phyloP scores from a whole-genome alignment of 2,329 filamentous ascomycete species.

The Diplodia seriata region DNA sequence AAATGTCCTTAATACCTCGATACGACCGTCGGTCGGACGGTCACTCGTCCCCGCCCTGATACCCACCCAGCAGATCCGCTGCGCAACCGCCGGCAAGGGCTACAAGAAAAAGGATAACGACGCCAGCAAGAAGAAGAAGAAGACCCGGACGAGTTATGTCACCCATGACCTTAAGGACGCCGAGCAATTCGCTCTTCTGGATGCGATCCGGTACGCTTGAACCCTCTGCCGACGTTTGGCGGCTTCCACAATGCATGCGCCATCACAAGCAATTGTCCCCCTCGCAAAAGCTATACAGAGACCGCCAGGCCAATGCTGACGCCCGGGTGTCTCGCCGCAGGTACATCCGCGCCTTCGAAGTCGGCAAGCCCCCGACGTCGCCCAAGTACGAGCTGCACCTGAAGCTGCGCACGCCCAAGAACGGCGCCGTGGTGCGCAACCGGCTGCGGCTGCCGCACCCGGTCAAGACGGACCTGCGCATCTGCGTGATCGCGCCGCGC shows the following conservation, averaged over 20 bases:
- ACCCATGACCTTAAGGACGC: constrained; percentile 68
- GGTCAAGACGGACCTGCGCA: constrained; percentile 84
- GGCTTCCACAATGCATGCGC: not conserved
- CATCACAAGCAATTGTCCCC: not conserved
- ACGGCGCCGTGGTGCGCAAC: constrained; percentile 85
- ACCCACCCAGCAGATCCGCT: constrained; percentile 48
- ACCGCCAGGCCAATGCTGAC: not conserved
- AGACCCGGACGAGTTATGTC: constrained; percentile 70
- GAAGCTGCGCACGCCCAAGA: constrained; percentile 81
- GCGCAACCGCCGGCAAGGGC: constrained; percentile 45
- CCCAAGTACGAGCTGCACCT: constrained; percentile 90
- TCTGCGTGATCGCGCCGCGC: constrained; percentile 91
- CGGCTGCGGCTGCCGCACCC: constrained; percentile 87
- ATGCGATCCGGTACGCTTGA: constrained; percentile 81
- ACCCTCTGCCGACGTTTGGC: constrained; percentile 13
- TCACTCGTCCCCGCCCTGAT: constrained; percentile 30
- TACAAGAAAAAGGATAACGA: constrained; percentile 52
- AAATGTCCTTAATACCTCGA: constrained; percentile 34
- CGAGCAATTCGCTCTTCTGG: constrained; percentile 80
- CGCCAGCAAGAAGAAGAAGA: constrained; percentile 62
- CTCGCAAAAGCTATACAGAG: not conserved
- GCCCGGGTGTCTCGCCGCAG: constrained; percentile 55
- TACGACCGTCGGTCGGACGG: constrained; percentile 13
- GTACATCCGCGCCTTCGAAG: constrained; percentile 90
- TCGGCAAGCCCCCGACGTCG: constrained; percentile 74